phyloP scores from a whole-genome alignment of 2,329 filamentous ascomycete species.

The Beauveria varroae region DNA sequence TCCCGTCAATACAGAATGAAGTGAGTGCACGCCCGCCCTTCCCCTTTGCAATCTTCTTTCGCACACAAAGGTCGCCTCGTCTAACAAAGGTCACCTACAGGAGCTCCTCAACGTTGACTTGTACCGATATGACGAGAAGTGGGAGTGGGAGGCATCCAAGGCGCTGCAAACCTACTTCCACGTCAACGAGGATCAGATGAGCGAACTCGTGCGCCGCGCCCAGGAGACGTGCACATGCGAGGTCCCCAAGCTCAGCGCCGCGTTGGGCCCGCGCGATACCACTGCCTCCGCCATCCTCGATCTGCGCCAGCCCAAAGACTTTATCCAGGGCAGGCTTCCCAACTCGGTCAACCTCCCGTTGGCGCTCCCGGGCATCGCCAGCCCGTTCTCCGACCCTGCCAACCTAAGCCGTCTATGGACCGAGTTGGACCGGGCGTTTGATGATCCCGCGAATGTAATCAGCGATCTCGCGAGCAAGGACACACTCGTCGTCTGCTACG shows the following conservation, averaged over 20 bases:
- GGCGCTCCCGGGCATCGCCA: conserved; percentile 25
- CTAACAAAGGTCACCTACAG: conserved; percentile 20
- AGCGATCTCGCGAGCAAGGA: conserved; percentile 23
- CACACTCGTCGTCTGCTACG: conserved; percentile 43
- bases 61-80: neutral
- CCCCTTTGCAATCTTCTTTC: too few species aligned
- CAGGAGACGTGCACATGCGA: neutral
- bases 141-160: conserved; percentile 36
- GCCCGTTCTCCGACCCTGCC: conserved; percentile 38
- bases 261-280: conserved; percentile 17
- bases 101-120: conserved; percentile 39
- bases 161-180: conserved; percentile 28
- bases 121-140: conserved; percentile 45
- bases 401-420: conserved; percentile 39
- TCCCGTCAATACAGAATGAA: conserved; percentile 41
- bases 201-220: conserved; percentile 10
- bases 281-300: conserved; percentile 34
- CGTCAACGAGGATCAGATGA: conserved; percentile 10
- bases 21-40: conserved; percentile 14
- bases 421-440: conserved; percentile 36
- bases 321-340: conserved; percentile 33
- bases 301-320: conserved; percentile 35
- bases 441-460: too few species aligned
- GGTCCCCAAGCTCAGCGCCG: neutral
- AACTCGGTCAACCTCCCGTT: conserved; percentile 38